These are phyloP conservation scores for Nicotiana tabacum DNA, from an alignment of 257 asterid species.

Conservation along the genomic window DNA sequence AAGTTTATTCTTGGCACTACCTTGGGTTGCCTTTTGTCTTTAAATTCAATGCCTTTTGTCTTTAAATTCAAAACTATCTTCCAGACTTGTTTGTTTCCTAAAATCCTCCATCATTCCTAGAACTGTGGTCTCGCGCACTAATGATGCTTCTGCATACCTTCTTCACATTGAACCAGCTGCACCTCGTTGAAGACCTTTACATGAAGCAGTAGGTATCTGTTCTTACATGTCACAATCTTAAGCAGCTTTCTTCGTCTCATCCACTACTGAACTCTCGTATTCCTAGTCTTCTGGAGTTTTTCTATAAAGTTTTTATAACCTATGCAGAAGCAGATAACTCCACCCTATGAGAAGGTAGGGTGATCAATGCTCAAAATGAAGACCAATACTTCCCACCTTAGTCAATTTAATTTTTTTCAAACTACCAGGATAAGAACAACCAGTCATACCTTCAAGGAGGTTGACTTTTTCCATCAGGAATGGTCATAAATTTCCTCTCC, in stretches of 20 bases:
- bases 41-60: not conserved
- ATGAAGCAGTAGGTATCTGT: not conserved
- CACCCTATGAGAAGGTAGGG: not conserved
- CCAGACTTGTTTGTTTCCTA: not conserved
- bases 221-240: not conserved
- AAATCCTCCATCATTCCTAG: not conserved
- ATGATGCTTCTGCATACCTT: not conserved
- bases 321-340: not conserved
- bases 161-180: constrained; percentile 1
- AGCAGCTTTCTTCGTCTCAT: not conserved
- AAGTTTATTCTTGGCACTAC: not conserved
- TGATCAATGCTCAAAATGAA: not conserved
- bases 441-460: not conserved
- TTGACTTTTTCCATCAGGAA: not conserved
- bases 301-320: too few relatives aligned
- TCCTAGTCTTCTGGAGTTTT: not conserved
- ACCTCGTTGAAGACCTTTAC: not conserved
- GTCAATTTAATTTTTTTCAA: not conserved
- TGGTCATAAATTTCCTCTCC: not conserved
- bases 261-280: not conserved
- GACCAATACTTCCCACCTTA: not conserved
- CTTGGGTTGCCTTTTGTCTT: not conserved
- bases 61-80: not conserved
- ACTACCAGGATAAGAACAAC: not conserved
- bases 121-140: not conserved